A percentile compares a stretch with the other conserved stretches of the same genome.
These are phyloP conservation scores for Aspergillus sp. DNA, from an alignment of 2,329 filamentous ascomycete genomes.

Conservation along the genomic window DNA sequence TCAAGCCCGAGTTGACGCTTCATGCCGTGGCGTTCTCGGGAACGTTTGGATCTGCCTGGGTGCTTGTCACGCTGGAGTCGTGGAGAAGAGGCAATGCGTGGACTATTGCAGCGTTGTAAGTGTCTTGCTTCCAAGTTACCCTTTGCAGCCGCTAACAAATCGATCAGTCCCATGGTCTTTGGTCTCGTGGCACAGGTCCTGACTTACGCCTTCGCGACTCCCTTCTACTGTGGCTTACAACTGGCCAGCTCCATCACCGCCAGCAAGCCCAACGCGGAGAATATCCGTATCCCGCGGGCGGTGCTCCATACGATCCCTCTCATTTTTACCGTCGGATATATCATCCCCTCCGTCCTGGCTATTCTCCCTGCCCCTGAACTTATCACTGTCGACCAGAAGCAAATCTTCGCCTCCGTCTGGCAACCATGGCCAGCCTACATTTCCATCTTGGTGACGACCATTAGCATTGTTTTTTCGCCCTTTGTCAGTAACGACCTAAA, in stretches of 20 bases:
- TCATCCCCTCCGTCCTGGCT: constrained; percentile 42
- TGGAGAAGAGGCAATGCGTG: constrained; percentile 41
- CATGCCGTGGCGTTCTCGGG: constrained; percentile 37
- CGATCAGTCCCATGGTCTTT: constrained; percentile 29
- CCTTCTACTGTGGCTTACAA: constrained; percentile 40
- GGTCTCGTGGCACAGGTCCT: constrained; percentile 40
- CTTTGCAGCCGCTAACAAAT: constrained; percentile 5
- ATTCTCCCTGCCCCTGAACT: constrained; percentile 36
- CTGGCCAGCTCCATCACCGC: constrained; percentile 40
- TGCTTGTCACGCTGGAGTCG: constrained; percentile 41
- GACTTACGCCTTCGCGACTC: constrained; percentile 41
- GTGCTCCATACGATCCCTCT: constrained; percentile 34
- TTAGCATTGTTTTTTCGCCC: constrained; percentile 20
- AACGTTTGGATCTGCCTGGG: constrained; percentile 39
- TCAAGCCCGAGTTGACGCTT: constrained; percentile 28
- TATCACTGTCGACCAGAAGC: constrained; percentile 39
- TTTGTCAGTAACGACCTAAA: constrained; percentile 18
- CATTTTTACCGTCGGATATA: constrained; percentile 39
- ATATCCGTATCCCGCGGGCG: constrained; percentile 27
- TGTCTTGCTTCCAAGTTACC: constrained; percentile 2
- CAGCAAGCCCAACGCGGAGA: constrained; percentile 27
- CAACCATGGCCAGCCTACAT: constrained; percentile 48
- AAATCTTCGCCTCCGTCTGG: constrained; percentile 47
- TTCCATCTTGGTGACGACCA: constrained; percentile 31
- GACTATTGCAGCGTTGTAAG: constrained; percentile 39